Evolutionary conservation across 371 early-diverging fungal genomes (phyloP).

Genomic region (Haplosporangium sp.): DNA sequence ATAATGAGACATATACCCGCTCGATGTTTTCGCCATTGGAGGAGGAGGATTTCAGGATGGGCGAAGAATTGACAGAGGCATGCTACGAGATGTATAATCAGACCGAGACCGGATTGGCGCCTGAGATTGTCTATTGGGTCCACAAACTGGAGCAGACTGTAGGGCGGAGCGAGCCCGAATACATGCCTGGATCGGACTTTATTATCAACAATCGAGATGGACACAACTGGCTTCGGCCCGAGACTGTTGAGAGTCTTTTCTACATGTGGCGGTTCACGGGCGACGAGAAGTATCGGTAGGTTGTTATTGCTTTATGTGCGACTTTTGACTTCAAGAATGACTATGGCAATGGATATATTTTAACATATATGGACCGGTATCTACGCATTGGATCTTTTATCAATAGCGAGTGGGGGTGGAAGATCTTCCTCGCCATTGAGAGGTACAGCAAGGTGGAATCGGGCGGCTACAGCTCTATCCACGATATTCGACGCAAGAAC

Average conservation of each 20-base stretch:
- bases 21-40: constrained; percentile 42
- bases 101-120: constrained; percentile 83
- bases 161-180: constrained; percentile 44
- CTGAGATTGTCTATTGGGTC: constrained; percentile 83
- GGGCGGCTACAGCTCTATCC: constrained; percentile 83
- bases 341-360: not conserved
- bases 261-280: constrained; percentile 86
- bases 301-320: not conserved
- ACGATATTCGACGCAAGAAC: constrained; percentile 68
- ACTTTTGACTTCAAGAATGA: not conserved
- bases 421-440: constrained; percentile 88
- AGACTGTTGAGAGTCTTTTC: constrained; percentile 92
- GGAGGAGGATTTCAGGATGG: constrained; percentile 75
- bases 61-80: constrained; percentile 79
- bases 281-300: constrained; percentile 76
- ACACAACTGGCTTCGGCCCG: constrained; percentile 87
- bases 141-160: constrained; percentile 20
- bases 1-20: constrained; percentile 17
- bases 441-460: constrained; percentile 74
- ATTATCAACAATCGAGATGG: constrained; percentile 70
- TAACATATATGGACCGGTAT: not conserved
- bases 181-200: constrained; percentile 67
- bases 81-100: constrained; percentile 89
- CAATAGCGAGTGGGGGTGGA: constrained; percentile 90
- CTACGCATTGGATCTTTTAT: not conserved